Conservation (phyloP, 2,329 filamentous ascomycete species). For the Colletotrichum orbiculare region DNA sequence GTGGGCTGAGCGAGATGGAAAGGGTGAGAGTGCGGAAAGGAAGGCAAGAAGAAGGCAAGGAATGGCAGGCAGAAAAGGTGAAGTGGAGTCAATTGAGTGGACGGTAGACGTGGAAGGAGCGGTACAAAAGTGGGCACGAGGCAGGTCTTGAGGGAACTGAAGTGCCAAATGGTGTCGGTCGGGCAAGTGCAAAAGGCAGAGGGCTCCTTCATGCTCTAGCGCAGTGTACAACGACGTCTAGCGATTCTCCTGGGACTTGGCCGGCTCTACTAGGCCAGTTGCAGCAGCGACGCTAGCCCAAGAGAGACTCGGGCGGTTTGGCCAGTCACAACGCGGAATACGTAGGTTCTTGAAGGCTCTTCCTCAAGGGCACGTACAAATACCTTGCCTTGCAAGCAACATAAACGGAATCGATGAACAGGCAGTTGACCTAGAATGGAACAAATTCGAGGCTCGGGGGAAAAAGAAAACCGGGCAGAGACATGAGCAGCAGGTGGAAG, state of each 20-base stretch:
- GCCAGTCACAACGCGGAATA: no score
- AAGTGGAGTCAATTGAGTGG: conserved; percentile 5
- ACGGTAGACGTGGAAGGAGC: conserved; percentile 13
- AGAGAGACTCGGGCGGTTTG: neutral
- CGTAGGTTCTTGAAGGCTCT: no score
- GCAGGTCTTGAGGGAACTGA: no score
- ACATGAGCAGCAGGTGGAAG: no score
- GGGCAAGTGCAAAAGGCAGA: neutral
- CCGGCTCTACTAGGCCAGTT: conserved; percentile 6
- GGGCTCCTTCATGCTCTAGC: no score
- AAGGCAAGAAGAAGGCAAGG: conserved; percentile 3
- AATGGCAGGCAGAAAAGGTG: conserved; percentile 11
- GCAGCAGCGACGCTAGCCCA: neutral
- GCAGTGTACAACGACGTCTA: no score
- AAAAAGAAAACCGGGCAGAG: no score
- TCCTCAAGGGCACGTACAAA: no score
- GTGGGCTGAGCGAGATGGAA: conserved; percentile 9
- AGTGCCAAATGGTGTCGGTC: neutral
- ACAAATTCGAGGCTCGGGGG: no score
- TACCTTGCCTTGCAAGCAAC: no score
- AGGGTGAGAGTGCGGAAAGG: conserved; percentile 6
- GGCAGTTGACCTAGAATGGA: no score
- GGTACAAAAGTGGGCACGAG: neutral
- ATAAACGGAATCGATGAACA: no score
- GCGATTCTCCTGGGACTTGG: neutral